Conservation (phyloP, 306 rosid genomes). For the Vigna mungo region DNA sequence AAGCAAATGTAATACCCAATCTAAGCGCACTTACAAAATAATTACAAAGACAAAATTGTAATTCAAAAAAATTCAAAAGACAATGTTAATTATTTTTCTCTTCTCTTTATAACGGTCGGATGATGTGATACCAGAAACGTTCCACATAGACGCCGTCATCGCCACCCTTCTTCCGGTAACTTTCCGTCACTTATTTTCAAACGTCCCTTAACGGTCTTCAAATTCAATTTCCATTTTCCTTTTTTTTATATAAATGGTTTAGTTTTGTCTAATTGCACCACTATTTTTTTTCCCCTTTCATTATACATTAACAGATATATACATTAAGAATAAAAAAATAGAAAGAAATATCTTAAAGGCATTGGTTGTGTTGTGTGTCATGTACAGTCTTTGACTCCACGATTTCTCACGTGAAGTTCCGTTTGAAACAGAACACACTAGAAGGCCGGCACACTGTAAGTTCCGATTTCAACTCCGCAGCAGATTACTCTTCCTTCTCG, state of each 20-base stretch:
- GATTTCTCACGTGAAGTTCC: constrained; percentile 51
- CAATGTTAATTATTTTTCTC: constrained; percentile 11
- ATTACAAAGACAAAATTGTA: background rate
- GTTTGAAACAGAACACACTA: constrained; percentile 35
- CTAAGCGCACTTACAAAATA: constrained; percentile 4
- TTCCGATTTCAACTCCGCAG: constrained; percentile 37
- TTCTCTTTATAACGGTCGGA: constrained; percentile 78
- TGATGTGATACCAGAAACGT: constrained; percentile 52
- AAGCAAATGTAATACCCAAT: background rate
- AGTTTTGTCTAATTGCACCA: constrained; percentile 13
- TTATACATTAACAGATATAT: constrained; percentile 24
- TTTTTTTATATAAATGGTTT: background rate
- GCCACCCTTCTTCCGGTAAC: background rate
- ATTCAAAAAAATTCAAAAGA: constrained; percentile 50
- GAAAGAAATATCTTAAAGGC: constrained; percentile 28
- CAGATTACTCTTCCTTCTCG: constrained; percentile 50
- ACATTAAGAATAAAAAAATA: constrained; percentile 33
- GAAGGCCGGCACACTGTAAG: constrained; percentile 62
- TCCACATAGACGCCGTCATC: constrained; percentile 60
- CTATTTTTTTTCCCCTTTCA: constrained; percentile 1
- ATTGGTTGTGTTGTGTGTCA: constrained; percentile 37
- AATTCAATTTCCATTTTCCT: constrained; percentile 35
- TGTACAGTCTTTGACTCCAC: constrained; percentile 41
- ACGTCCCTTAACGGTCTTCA: constrained; percentile 55
- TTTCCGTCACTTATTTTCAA: constrained; percentile 47